Evolutionary conservation across 2,329 filamentous ascomycete genomes (phyloP).

Genomic region (Tolypocladium guangdongense): DNA sequence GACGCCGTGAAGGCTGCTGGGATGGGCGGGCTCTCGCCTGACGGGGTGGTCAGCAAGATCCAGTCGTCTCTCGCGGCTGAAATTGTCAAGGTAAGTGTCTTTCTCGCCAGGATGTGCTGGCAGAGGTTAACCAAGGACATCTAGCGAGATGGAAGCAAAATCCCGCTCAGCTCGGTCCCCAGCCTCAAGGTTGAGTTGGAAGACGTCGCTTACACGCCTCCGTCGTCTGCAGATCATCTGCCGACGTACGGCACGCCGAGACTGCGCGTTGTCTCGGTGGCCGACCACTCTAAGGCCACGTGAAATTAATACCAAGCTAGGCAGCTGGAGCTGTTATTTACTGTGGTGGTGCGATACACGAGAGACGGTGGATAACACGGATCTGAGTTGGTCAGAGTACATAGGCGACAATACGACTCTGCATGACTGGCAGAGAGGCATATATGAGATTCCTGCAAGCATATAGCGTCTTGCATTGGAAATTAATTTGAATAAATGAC

Average conservation of each 20-base stretch:
- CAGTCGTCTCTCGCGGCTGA: slow-evolving; percentile 18
- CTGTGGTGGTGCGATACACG: no score
- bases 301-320: no score
- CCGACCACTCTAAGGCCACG: not conserved
- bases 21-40: slow-evolving; percentile 7
- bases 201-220: slow-evolving; percentile 17
- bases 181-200: slow-evolving; percentile 27
- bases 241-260: slow-evolving; percentile 13
- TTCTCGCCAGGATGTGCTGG: not conserved
- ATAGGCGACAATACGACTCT: no score
- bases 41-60: slow-evolving; percentile 14
- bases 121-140: not conserved
- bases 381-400: no score
- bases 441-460: no score
- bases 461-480: no score
- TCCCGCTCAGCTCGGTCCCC: slow-evolving; percentile 15
- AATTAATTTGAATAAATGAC: no score
- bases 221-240: slow-evolving; percentile 14
- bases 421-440: no score
- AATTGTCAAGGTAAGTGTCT: slow-evolving; percentile 19
- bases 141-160: slow-evolving; percentile 20
- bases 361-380: no score
- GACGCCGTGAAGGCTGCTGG: slow-evolving; percentile 60
- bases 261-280: not conserved
- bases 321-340: no score